A percentile compares a stretch with the other conserved stretches of the same genome.
phyloP scores from a whole-genome alignment of 2,329 filamentous ascomycete genomes.

The Sarocladiaceae sp. region DNA sequence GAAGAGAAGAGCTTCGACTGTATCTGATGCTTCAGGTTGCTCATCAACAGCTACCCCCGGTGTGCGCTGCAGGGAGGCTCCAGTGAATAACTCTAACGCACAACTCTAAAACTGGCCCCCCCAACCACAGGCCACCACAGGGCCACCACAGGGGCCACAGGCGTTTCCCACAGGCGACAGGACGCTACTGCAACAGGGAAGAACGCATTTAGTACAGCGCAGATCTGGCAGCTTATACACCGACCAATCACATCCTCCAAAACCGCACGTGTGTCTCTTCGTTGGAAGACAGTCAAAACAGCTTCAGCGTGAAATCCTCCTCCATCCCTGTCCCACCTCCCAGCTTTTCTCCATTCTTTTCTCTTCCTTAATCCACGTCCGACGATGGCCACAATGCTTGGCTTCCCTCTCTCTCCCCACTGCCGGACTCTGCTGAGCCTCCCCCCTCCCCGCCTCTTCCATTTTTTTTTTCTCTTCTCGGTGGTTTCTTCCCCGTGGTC shows the following conservation, averaged over 20 bases:
- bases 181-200: no score
- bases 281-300: background rate
- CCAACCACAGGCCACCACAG: background rate
- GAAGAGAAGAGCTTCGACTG: background rate
- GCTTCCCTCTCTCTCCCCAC: no score
- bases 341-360: background rate
- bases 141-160: no score
- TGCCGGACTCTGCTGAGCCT: no score
- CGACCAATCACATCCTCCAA: background rate
- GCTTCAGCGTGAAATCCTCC: no score
- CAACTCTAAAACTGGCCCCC: conserved; percentile 2
- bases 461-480: background rate
- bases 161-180: no score
- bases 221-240: conserved; percentile 6
- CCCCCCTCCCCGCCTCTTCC: no score
- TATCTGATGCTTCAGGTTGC: background rate
- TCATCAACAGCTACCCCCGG: background rate
- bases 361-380: no score
- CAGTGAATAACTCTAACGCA: conserved; percentile 4
- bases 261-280: background rate
- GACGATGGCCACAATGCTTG: no score
- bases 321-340: no score
- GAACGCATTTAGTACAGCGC: background rate
- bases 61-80: background rate
- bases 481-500: background rate